A percentile compares a stretch with the other conserved stretches of the same genome.
Conservation (phyloP, 2,329 filamentous ascomycete genomes). For the Grosmannia huntii region DNA sequence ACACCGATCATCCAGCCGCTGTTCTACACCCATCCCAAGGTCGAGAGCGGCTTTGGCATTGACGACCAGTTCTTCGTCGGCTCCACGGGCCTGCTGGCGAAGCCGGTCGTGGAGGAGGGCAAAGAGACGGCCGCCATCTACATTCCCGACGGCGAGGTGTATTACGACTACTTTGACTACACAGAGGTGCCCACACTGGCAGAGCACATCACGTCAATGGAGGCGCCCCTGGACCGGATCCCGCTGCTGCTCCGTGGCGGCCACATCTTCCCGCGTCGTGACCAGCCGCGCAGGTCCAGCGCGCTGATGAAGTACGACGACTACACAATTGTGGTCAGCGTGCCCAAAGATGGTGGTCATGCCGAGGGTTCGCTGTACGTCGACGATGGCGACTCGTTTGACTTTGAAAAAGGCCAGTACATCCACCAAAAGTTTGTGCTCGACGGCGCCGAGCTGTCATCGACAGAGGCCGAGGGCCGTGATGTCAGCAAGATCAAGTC, state of each 20-base stretch:
- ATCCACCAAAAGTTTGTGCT: slow-evolving; percentile 75
- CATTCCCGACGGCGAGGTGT: slow-evolving; percentile 76
- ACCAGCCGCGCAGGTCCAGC: slow-evolving; percentile 72
- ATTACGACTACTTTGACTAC: slow-evolving; percentile 94
- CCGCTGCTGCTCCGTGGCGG: slow-evolving; percentile 88
- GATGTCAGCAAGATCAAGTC: slow-evolving; percentile 42
- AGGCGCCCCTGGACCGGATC: slow-evolving; percentile 72
- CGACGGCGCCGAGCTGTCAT: slow-evolving; percentile 45
- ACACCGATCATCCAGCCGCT: slow-evolving; percentile 83
- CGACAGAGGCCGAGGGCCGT: slow-evolving; percentile 50
- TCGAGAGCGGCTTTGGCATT: slow-evolving; percentile 75
- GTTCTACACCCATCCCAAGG: slow-evolving; percentile 79
- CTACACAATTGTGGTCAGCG: slow-evolving; percentile 74
- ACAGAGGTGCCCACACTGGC: slow-evolving; percentile 55
- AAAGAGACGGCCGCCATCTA: slow-evolving; percentile 66
- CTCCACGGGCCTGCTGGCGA: slow-evolving; percentile 77
- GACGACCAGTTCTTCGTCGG: slow-evolving; percentile 93
- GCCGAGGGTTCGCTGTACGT: slow-evolving; percentile 74
- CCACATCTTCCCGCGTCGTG: slow-evolving; percentile 81
- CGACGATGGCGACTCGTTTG: slow-evolving; percentile 89
- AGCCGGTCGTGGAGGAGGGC: slow-evolving; percentile 73
- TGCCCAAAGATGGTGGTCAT: slow-evolving; percentile 49
- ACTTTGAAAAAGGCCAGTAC: slow-evolving; percentile 73
- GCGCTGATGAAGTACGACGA: slow-evolving; percentile 89
- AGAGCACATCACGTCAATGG: slow-evolving; percentile 55